Evolutionary conservation across 2,329 filamentous ascomycete species (phyloP), one percentile per base, ranked within the genome.

Genomic region (Penicillium sp.): DNA sequence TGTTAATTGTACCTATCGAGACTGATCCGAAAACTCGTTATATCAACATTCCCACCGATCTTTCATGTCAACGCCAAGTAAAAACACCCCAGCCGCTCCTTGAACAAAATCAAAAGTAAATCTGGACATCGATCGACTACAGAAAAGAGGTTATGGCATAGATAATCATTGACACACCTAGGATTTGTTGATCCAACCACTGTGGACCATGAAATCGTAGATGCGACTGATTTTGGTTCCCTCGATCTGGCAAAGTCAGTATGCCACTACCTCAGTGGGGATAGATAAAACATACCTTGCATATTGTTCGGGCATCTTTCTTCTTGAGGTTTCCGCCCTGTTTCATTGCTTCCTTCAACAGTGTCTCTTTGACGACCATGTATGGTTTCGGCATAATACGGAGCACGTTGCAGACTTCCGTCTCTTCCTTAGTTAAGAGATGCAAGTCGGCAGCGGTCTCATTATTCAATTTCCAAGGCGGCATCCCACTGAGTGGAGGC

Each of bases 361-460:
- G 81, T 57, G 90, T 87, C 71, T 97, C 92, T 75, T 99, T 99
- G 74, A 97, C 91, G 68, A 91, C 91, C 5, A 97, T 76, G 72
- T 97, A 99, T 1, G 94, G 91, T 77, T 99, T 99, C 0, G 94
- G 94, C 73, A 94, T 89, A 49, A 99, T 77, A 40, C 92, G 85
- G 13, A 96, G 83, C 39, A 89, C 83, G 64, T 90, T 90, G 77
- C 94, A 99, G 0, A 99, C 78, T 67, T 96, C 91, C 4, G 85
- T 80, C 73, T 99, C 94, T 61, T 95, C 91, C 1, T 86, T 82
- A 0, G 89, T 91, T 42, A 99, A 79, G 0, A 99, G 83, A 66
- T 97, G 94, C 27, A 93, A 75, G 70, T 97, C 94, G 4, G 77
- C 71, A 0, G 90, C 86, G 34, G 86, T 89, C 52, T 96, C 90